phyloP scores from a whole-genome alignment of 1,139 yeast species.

The Candida sanyaensis region DNA sequence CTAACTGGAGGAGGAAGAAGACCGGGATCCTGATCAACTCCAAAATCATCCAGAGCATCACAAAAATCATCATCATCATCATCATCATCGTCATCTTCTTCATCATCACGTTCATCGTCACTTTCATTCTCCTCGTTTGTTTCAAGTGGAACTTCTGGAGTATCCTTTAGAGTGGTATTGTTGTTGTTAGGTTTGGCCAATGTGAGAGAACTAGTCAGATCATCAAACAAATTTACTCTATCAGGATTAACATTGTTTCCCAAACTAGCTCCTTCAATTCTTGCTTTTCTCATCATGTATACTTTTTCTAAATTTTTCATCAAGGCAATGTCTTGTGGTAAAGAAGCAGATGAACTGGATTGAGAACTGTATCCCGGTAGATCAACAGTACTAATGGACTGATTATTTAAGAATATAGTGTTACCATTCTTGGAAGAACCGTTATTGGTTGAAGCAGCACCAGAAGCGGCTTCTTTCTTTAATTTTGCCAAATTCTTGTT shows the following conservation, averaged over 20 bases:
- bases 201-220: conserved; percentile 19
- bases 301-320: conserved; percentile 58
- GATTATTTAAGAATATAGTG: conserved; percentile 15
- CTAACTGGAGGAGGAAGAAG: not conserved
- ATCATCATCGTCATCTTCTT: too few relatives aligned
- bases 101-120: conserved; percentile 16
- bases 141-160: not conserved
- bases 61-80: conserved; percentile 32
- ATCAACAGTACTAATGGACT: conserved; percentile 40
- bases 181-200: conserved; percentile 18
- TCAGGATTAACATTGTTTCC: conserved; percentile 22
- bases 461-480: conserved; percentile 29
- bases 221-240: conserved; percentile 22
- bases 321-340: conserved; percentile 50
- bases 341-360: conserved; percentile 24
- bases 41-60: conserved; percentile 33
- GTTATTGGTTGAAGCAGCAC: conserved; percentile 6
- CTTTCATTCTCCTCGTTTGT: conserved; percentile 12
- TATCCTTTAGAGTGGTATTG: not conserved
- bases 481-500: conserved; percentile 38
- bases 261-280: conserved; percentile 59
- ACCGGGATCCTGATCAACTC: not conserved
- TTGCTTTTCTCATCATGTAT: conserved; percentile 59
- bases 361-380: conserved; percentile 37
- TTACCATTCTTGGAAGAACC: conserved; percentile 5